phyloP scores from a whole-genome alignment of 106 monocot species.

The Dactylorhiza incarnata region DNA sequence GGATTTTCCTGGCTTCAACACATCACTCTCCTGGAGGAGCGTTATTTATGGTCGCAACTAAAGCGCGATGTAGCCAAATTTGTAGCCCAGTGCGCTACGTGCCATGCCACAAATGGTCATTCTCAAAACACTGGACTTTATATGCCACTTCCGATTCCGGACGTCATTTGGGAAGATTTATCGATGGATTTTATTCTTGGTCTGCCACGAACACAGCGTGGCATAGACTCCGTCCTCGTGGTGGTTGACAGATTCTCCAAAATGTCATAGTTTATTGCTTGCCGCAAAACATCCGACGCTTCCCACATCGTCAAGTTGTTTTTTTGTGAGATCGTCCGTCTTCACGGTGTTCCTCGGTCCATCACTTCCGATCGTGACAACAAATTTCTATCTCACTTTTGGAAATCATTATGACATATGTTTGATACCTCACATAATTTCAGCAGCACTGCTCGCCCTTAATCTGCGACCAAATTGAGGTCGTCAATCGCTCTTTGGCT shows the following conservation, averaged over 20 bases:
- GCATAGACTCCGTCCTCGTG: constrained; percentile 1
- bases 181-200: constrained; percentile 7
- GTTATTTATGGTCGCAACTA: background rate
- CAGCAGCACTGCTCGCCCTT: no score
- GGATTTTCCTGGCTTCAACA: no score
- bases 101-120: background rate
- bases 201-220: background rate
- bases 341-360: background rate
- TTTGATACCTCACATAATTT: no score
- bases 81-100: background rate
- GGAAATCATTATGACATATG: no score
- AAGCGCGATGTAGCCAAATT: background rate
- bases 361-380: background rate
- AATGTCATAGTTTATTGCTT: constrained; percentile 14
- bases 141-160: background rate
- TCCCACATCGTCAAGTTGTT: background rate
- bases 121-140: background rate
- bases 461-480: no score
- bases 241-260: constrained; percentile 10
- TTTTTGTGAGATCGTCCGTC: background rate
- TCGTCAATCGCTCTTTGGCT: no score
- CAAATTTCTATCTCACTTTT: constrained; percentile 13
- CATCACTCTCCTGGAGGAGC: background rate
- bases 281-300: constrained; percentile 1
- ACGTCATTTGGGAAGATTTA: constrained; percentile 4